Conservation (phyloP, 2,329 filamentous ascomycete species). For the Aspergillus pseudoviridinutans region DNA sequence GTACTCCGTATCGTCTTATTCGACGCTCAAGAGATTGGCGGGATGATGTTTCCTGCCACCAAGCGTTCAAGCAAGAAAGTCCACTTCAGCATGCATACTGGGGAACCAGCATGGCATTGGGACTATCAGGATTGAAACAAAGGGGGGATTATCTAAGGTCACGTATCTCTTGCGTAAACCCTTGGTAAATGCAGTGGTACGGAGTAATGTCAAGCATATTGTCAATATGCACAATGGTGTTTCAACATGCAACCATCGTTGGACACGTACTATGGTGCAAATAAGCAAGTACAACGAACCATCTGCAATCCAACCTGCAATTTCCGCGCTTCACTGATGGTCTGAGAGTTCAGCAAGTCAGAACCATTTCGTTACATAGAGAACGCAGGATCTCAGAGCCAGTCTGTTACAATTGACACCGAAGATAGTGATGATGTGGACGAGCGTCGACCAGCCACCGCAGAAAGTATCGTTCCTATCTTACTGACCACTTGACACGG, state of each 20-base stretch:
- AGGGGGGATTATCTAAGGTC: no score
- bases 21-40: not conserved
- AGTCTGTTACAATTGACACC: not conserved
- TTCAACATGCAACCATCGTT: slow-evolving; percentile 13
- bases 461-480: not conserved
- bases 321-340: not conserved
- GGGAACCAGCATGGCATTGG: no score
- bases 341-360: not conserved
- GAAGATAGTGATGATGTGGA: not conserved
- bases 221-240: slow-evolving; percentile 6
- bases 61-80: not conserved
- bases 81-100: not conserved
- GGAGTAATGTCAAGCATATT: not conserved
- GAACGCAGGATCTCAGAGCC: not conserved
- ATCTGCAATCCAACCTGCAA: slow-evolving; percentile 6
- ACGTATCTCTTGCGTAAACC: no score
- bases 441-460: not conserved
- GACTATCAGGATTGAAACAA: no score
- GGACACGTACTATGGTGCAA: not conserved
- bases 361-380: not conserved
- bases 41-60: not conserved
- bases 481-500: not conserved
- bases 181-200: not conserved
- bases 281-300: slow-evolving; percentile 3
- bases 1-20: no score